Base-by-base conservation (phyloP, 2,329 filamentous ascomycete species). In the Colletotrichum agaves region DNA sequence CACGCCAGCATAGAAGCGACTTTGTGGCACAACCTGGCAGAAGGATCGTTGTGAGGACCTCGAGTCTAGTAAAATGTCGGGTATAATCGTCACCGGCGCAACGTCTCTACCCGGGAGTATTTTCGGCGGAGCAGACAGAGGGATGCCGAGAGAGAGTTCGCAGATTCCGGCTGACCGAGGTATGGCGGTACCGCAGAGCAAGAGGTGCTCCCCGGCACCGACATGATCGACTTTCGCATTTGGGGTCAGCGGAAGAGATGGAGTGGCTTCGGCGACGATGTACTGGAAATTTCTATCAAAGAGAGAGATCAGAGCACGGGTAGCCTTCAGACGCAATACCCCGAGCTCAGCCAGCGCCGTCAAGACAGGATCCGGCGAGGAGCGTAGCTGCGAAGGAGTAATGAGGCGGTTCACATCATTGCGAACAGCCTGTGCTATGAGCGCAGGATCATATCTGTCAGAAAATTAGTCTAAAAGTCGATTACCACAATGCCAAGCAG, bases 211-310 rank as follows among this genome's bases (percentile, higher is more conserved):
- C 3, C 62, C 63, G 0, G 37, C 13, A 11, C 19, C 37, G 10
- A 49, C 33, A 1, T 35, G 17, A 11, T 23, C 17, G 3, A 2
- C 50, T 44, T 17, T 59, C 57, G 3, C 70, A 33, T 21, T 73
- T 70, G 62, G 76, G 47, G 74, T 72, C 3, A 86, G 71, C 0
- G 78, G 78, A 1, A 81, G 74, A 1, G 75, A 76, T 0, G 78
- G 77, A 0, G 84, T 84, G 3, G 84, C 83, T 68, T 87, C 85
- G 56, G 84, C 84, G n/a, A 87, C 74, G 17, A 87, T 75, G 67
- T 85, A 80, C 67, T 88, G 84, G 44, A 78, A 72, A 2, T 77
- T 76, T 5, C 73, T 74, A 69, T 86, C 85, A 67, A 88, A 86
- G 12, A 88, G 74, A 1, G 85, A 87, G 53, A 88, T 78, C 33